phyloP scores from a whole-genome alignment of 2,329 filamentous ascomycete species.

The Trichophyton equinum region DNA sequence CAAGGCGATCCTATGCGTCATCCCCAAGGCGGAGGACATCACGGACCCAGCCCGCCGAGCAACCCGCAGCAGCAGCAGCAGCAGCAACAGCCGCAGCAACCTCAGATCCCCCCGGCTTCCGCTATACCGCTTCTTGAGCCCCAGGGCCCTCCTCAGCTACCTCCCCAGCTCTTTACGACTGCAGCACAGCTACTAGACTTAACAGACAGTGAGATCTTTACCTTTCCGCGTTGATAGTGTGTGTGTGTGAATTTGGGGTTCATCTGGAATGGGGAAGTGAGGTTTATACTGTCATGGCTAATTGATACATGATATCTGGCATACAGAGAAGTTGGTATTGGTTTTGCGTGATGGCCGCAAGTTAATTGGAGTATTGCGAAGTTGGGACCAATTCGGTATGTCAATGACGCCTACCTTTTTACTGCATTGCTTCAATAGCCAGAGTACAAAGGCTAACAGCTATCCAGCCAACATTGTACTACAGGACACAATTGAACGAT shows the following conservation, averaged over 20 bases:
- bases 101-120: conserved; percentile 3
- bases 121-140: conserved; percentile 14
- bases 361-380: conserved; percentile 79
- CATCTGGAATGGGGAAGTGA: background rate
- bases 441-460: background rate
- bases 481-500: conserved; percentile 79
- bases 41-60: conserved; percentile 6
- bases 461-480: conserved; percentile 76
- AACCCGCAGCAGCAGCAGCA: conserved; percentile 20
- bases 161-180: conserved; percentile 95
- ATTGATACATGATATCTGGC: background rate
- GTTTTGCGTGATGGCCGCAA: conserved; percentile 88
- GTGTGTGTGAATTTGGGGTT: background rate
- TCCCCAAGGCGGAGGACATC: conserved; percentile 2
- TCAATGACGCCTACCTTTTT: conserved; percentile 11
- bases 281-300: background rate
- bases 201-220: conserved; percentile 64
- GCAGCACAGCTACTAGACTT: conserved; percentile 90
- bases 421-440: background rate
- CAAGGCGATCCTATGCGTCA: background rate
- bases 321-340: conserved; percentile 80
- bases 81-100: conserved; percentile 6
- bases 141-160: conserved; percentile 35
- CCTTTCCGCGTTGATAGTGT: background rate
- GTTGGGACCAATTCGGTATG: conserved; percentile 96